These are phyloP conservation scores for Tetrastigma voinierianum DNA, from an alignment of 164 flowering plant genomes.

Conservation along the genomic window DNA sequence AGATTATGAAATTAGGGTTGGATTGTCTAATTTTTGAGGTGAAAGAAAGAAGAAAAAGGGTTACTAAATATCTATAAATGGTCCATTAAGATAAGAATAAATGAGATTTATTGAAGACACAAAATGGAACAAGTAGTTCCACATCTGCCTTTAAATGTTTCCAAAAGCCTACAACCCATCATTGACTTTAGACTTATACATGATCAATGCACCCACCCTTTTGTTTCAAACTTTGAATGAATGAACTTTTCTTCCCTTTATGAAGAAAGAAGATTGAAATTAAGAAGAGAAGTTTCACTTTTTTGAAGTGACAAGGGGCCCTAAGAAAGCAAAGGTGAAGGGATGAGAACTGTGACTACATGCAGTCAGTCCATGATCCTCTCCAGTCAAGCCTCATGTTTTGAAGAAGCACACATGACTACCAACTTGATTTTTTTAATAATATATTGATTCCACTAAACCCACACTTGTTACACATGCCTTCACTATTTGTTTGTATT, in stretches of 20 bases:
- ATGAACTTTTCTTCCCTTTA: too few relatives aligned
- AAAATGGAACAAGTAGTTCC: background rate
- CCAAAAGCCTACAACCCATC: background rate
- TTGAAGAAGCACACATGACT: background rate
- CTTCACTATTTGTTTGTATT: too few relatives aligned
- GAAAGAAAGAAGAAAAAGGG: too few relatives aligned
- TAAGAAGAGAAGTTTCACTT: background rate
- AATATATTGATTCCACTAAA: too few relatives aligned
- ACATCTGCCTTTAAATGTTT: background rate
- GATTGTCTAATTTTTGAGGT: too few relatives aligned
- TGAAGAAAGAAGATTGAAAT: too few relatives aligned
- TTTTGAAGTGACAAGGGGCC: slow-evolving; percentile 20
- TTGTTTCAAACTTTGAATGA: background rate
- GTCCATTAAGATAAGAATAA: background rate
- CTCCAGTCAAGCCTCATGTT: slow-evolving; percentile 5
- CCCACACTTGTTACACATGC: too few relatives aligned
- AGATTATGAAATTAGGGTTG: too few relatives aligned
- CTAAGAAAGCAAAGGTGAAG: slow-evolving; percentile 13
- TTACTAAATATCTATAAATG: background rate
- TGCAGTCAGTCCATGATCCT: background rate
- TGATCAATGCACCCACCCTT: background rate
- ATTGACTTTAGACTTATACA: background rate
- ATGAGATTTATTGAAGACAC: slow-evolving; percentile 1
- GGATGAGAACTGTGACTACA: background rate
- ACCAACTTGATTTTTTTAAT: background rate